Base-by-base conservation (phyloP, 345 rosid species). In the Syzygium oleosum region DNA sequence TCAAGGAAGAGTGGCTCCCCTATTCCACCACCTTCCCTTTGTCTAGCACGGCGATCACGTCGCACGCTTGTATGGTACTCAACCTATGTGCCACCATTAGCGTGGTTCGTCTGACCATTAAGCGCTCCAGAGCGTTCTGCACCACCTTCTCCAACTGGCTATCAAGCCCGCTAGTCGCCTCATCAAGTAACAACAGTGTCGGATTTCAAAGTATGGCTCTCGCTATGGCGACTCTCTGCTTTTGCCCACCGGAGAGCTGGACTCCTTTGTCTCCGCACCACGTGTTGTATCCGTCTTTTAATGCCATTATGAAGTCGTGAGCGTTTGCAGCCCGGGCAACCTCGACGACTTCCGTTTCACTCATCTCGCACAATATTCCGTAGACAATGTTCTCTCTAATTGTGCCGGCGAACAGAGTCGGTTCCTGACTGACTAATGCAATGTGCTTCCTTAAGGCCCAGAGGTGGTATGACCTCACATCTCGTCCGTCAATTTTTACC, bases 391-490 rank as follows among this genome's bases (percentile, higher is more conserved):
- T 96, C 85, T 94, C 95, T 49, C 91, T 89, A 14, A 96, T 93
- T 3, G 94, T 95, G 7, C 97, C 94, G 0, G 93, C 91, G 31
- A 96, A 94, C 21, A 96, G 86, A 6, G 95, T 87, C 2, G 97
- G 97, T 56, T 96, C 95, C 88, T 96, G 97, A 88, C 96, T 96
- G 2, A 96, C 98, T 53, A 96, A 89, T 41, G 96, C 96, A 27
- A 95, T 91, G 88, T 93, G 94, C 84, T 86, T 92, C 87, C 98
- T 93, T 29, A 93, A 68, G 5, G 93, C 91, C 87, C 94, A 88
- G 0, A 96, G 90, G 54, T 94, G 91, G 52, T 94, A 95, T 0
- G 94, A 85, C 51, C 84, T 86, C 52, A 95, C 80, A 84, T 96
- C 95, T 1, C 91, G 91, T 13, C 93, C 93, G 77, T 94, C 98